Evolutionary conservation across 2,329 filamentous ascomycete genomes (phyloP).

Genomic region (Waltergamsia citrina): DNA sequence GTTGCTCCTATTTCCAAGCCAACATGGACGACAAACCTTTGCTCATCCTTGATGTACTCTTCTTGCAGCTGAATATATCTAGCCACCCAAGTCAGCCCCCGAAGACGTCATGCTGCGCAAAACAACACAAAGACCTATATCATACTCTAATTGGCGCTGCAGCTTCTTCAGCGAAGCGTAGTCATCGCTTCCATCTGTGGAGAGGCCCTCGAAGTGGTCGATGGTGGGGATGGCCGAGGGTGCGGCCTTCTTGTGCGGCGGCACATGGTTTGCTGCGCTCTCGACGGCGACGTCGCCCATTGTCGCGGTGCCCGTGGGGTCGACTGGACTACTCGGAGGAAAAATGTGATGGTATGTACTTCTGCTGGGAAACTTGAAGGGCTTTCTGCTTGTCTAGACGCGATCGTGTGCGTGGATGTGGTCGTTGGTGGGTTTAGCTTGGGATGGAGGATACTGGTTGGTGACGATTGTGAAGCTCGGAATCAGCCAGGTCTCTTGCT

Average conservation of each 20-base stretch:
- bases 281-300: slow-evolving; percentile 90
- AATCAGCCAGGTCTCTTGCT: neutral
- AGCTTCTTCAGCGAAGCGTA: slow-evolving; percentile 95
- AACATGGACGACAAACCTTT: slow-evolving; percentile 52
- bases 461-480: neutral
- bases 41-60: slow-evolving; percentile 99
- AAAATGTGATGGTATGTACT: too few relatives aligned
- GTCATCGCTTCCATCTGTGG: slow-evolving; percentile 77
- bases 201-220: slow-evolving; percentile 78
- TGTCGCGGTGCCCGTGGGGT: slow-evolving; percentile 1
- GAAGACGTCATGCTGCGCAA: neutral
- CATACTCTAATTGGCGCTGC: slow-evolving; percentile 88
- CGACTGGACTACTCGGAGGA: too few relatives aligned
- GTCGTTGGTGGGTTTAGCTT: neutral
- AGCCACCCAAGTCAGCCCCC: slow-evolving; percentile 12
- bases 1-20: neutral
- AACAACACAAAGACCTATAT: too few relatives aligned
- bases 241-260: slow-evolving; percentile 72
- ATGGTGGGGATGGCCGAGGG: slow-evolving; percentile 79
- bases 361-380: neutral
- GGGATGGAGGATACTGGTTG: neutral
- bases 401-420: neutral
- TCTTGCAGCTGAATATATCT: slow-evolving; percentile 96
- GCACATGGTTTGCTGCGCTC: slow-evolving; percentile 62
- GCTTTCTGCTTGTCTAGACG: neutral